These are phyloP conservation scores for Iberis pinnata DNA, from an alignment of 345 rosid genomes.

Conservation along the genomic window DNA sequence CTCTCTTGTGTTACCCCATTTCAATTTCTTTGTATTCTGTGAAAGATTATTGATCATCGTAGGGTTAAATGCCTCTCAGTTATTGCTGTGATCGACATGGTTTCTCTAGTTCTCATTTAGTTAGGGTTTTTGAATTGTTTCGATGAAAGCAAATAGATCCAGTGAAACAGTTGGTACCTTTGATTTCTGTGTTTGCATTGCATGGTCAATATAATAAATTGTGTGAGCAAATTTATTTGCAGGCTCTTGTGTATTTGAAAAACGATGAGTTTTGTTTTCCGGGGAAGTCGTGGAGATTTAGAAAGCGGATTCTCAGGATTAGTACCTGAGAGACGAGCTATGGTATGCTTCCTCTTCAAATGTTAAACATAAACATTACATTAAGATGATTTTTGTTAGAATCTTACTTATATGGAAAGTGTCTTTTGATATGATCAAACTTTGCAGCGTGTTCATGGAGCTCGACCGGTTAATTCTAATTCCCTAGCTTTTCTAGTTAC, in stretches of 20 bases:
- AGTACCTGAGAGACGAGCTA: slow-evolving; percentile 58
- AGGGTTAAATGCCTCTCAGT: background rate
- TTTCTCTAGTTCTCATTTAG: slow-evolving; percentile 2
- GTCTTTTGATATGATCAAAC: background rate
- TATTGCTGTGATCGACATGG: slow-evolving; percentile 6
- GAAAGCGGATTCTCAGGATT: slow-evolving; percentile 67
- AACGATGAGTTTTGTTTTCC: slow-evolving; percentile 78
- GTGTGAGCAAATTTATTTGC: background rate
- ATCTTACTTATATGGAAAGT: slow-evolving; percentile 8
- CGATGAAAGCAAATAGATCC: slow-evolving; percentile 3
- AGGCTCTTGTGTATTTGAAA: slow-evolving; percentile 17
- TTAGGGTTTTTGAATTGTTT: slow-evolving; percentile 2
- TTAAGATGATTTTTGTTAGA: background rate
- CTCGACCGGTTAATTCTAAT: slow-evolving; percentile 74
- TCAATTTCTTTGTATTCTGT: background rate
- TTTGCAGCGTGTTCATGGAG: slow-evolving; percentile 72
- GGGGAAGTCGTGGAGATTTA: slow-evolving; percentile 78
- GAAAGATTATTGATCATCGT: background rate
- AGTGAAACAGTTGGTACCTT: background rate
- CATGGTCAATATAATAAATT: background rate
- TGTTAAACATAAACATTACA: background rate
- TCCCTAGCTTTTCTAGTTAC: slow-evolving; percentile 90
- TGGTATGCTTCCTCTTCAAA: slow-evolving; percentile 44
- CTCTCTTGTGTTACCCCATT: background rate
- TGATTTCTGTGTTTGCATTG: slow-evolving; percentile 1